These are phyloP conservation scores for Amylostereum areolatum DNA, from an alignment of 1,284 basidiomycete genomes.

Conservation along the genomic window DNA sequence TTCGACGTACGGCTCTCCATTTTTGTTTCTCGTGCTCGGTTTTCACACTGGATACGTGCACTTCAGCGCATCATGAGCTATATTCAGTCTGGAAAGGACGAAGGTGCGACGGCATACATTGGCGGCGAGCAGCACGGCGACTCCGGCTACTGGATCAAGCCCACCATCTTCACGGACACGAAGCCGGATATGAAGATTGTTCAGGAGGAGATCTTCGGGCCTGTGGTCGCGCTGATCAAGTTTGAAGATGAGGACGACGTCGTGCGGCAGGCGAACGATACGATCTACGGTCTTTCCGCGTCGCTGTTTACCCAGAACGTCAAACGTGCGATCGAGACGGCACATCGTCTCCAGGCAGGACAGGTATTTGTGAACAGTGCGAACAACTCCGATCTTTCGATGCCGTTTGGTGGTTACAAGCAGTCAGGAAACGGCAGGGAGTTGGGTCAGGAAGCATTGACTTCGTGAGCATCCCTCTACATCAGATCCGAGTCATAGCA, in stretches of 20 bases:
- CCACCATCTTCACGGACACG: slow-evolving; percentile 81
- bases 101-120: slow-evolving; percentile 72
- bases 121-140: slow-evolving; percentile 73
- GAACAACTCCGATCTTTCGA: slow-evolving; percentile 56
- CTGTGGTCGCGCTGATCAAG: slow-evolving; percentile 54
- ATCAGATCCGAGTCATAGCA: not conserved
- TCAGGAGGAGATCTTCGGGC: slow-evolving; percentile 67
- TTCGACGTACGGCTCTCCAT: slow-evolving; percentile 42
- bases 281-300: slow-evolving; percentile 56
- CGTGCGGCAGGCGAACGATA: slow-evolving; percentile 77
- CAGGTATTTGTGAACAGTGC: slow-evolving; percentile 41
- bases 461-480: slow-evolving; percentile 39
- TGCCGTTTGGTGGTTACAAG: slow-evolving; percentile 91
- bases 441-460: slow-evolving; percentile 77
- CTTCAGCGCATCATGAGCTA: slow-evolving; percentile 85
- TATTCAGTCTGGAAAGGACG: slow-evolving; percentile 78
- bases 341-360: slow-evolving; percentile 63
- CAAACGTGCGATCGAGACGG: slow-evolving; percentile 67
- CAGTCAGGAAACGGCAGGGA: slow-evolving; percentile 82
- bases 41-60: no score
- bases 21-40: not conserved
- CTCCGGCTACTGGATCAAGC: slow-evolving; percentile 71
- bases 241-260: slow-evolving; percentile 62
- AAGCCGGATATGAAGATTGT: slow-evolving; percentile 80
- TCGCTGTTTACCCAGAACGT: slow-evolving; percentile 82